These are phyloP conservation scores for Pseudogymnoascus sp. DNA, from an alignment of 2,329 filamentous ascomycete species.

Conservation along the genomic window DNA sequence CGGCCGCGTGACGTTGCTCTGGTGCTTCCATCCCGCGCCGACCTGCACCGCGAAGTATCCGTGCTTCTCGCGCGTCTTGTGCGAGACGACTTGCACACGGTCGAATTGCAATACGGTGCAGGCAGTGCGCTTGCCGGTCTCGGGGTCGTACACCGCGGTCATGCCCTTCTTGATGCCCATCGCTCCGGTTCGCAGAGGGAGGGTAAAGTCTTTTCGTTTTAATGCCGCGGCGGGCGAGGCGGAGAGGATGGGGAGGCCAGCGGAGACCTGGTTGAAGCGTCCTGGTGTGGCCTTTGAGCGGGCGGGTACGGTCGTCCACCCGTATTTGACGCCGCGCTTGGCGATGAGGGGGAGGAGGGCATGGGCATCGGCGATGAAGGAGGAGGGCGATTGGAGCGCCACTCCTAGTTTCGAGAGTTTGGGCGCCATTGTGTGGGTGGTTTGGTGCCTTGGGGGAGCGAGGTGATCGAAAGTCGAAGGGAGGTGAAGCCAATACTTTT, in stretches of 20 bases:
- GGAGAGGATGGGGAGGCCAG: conserved; percentile 48
- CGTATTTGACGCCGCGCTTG: conserved; percentile 32
- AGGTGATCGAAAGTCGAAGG: conserved; percentile 5
- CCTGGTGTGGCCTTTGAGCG: conserved; percentile 38
- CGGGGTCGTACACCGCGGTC: conserved; percentile 76
- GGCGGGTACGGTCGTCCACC: conserved; percentile 50
- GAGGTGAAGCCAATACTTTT: conserved; percentile 10
- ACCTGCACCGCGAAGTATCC: conserved; percentile 95
- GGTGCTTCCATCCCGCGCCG: conserved; percentile 65
- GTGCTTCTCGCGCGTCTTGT: conserved; percentile 71
- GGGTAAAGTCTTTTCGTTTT: conserved; percentile 47
- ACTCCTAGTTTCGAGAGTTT: conserved; percentile 29
- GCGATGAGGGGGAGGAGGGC: conserved; percentile 25
- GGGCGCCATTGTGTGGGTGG: conserved; percentile 26
- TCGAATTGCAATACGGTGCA: conserved; percentile 94
- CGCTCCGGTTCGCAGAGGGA: conserved; percentile 66
- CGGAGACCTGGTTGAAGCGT: conserved; percentile 49
- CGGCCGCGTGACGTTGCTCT: conserved; percentile 71
- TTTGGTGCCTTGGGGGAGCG: conserved; percentile 9
- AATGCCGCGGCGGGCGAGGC: conserved; percentile 54
- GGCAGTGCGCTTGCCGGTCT: conserved; percentile 66
- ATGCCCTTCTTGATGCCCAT: conserved; percentile 92
- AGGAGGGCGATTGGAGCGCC: conserved; percentile 19
- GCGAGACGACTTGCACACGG: conserved; percentile 77
- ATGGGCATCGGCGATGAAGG: conserved; percentile 24